These are phyloP conservation scores for Chrysoporthe austroafricana DNA, from an alignment of 2,329 filamentous ascomycete genomes.

Conservation along the genomic window DNA sequence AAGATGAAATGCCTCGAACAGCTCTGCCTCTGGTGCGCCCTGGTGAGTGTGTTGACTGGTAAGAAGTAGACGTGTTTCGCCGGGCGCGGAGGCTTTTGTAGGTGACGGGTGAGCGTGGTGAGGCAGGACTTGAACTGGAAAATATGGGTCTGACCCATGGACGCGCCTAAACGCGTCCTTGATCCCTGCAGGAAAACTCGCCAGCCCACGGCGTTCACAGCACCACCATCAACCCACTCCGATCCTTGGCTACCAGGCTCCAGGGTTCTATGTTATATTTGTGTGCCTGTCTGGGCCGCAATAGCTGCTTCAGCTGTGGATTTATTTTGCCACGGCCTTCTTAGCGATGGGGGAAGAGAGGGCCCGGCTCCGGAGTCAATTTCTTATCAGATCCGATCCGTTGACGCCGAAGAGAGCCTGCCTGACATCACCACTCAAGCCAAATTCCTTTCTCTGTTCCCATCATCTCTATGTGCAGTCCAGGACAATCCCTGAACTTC, in stretches of 20 bases:
- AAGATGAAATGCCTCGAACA: constrained; percentile 13
- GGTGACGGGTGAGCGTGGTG: constrained; percentile 3
- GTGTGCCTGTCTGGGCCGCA: neutral
- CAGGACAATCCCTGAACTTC: neutral
- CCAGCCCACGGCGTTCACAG: constrained; percentile 6
- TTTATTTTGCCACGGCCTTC: neutral
- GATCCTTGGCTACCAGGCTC: constrained; percentile 2
- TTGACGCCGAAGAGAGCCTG: constrained; percentile 2
- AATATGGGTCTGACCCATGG: constrained; percentile 2
- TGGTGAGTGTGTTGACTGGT: constrained; percentile 10
- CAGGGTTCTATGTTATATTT: constrained; percentile 3
- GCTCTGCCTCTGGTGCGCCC: neutral
- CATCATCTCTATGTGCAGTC: neutral
- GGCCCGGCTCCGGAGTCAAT: constrained; percentile 6
- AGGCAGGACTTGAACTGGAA: neutral
- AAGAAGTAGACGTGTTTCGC: constrained; percentile 14
- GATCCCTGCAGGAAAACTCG: constrained; percentile 8
- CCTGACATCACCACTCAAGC: constrained; percentile 15
- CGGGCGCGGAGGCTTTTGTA: constrained; percentile 21
- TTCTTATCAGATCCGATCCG: constrained; percentile 19
- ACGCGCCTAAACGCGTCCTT: constrained; percentile 11
- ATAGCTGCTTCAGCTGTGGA: constrained; percentile 7
- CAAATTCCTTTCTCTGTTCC: neutral
- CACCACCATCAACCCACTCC: constrained; percentile 19
- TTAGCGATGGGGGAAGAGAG: neutral